These are phyloP conservation scores for Chimonanthus salicifolius DNA, from an alignment of 164 flowering plant genomes.

Conservation along the genomic window DNA sequence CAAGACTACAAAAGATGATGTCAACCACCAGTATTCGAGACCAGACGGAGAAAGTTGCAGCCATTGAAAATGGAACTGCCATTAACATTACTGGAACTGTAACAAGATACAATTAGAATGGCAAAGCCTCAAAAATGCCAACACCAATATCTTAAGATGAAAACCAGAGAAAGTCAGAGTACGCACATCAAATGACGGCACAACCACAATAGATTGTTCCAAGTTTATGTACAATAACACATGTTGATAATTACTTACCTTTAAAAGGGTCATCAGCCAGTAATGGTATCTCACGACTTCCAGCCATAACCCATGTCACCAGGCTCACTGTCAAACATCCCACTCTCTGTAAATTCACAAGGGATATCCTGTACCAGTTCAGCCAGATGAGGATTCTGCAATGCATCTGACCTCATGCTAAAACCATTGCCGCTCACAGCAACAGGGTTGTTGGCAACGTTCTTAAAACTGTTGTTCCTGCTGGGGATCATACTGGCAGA, in stretches of 20 bases:
- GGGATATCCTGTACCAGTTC: slow-evolving; percentile 56
- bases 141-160: background rate
- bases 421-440: slow-evolving; percentile 6
- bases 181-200: background rate
- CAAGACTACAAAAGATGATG: too few species aligned
- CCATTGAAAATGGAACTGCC: background rate
- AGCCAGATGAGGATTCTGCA: slow-evolving; percentile 42
- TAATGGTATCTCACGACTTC: slow-evolving; percentile 51
- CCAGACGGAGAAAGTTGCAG: too few species aligned
- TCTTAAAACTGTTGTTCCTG: slow-evolving; percentile 7
- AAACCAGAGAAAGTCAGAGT: background rate
- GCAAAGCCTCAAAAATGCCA: slow-evolving; percentile 10
- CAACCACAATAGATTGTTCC: background rate
- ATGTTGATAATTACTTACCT: background rate
- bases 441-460: slow-evolving; percentile 16
- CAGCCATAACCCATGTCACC: slow-evolving; percentile 58
- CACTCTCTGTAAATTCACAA: slow-evolving; percentile 53
- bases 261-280: background rate
- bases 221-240: slow-evolving; percentile 34
- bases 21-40: too few species aligned
- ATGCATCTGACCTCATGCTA: slow-evolving; percentile 44
- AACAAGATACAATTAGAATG: slow-evolving; percentile 1
- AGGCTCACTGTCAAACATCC: slow-evolving; percentile 47
- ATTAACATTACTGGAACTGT: background rate
- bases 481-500: background rate